Conservation (phyloP, 108 stramenopile genomes). For the Pseudonitzschia pungens region DNA sequence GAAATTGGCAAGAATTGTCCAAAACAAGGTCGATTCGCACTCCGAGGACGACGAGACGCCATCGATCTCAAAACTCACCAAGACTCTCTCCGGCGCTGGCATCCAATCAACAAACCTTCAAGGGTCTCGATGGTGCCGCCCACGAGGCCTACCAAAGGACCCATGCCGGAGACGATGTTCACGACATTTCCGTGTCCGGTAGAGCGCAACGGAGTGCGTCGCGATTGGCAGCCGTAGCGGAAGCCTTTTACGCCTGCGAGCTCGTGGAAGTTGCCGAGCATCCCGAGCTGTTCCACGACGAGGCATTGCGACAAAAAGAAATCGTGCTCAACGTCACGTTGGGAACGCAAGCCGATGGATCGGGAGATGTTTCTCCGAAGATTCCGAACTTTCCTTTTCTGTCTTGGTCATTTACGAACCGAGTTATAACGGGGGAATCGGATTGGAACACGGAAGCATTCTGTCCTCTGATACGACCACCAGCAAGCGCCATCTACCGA, state of each 20-base stretch:
- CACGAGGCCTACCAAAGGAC: conserved; percentile 85
- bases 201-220: conserved; percentile 73
- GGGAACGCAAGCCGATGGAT: neutral
- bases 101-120: conserved; percentile 55
- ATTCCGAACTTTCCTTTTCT: conserved; percentile 28
- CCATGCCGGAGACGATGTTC: conserved; percentile 35
- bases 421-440: conserved; percentile 69
- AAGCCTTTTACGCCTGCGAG: conserved; percentile 73
- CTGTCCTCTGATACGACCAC: conserved; percentile 14
- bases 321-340: conserved; percentile 47
- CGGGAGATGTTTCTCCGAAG: neutral
- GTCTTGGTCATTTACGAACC: conserved; percentile 73
- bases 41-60: neutral
- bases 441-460: conserved; percentile 68
- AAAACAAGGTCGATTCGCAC: conserved; percentile 9
- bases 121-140: conserved; percentile 71
- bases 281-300: conserved; percentile 20
- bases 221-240: conserved; percentile 63
- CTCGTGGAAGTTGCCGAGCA: conserved; percentile 58
- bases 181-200: conserved; percentile 60
- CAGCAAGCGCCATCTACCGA: neutral
- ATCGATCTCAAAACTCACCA: conserved; percentile 18
- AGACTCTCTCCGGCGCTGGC: conserved; percentile 61
- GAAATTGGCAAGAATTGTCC: conserved; percentile 20
- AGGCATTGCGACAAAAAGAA: conserved; percentile 46